These are phyloP conservation scores for Zasmidium citrigriseum DNA, from an alignment of 2,329 filamentous ascomycete species.

Conservation along the genomic window DNA sequence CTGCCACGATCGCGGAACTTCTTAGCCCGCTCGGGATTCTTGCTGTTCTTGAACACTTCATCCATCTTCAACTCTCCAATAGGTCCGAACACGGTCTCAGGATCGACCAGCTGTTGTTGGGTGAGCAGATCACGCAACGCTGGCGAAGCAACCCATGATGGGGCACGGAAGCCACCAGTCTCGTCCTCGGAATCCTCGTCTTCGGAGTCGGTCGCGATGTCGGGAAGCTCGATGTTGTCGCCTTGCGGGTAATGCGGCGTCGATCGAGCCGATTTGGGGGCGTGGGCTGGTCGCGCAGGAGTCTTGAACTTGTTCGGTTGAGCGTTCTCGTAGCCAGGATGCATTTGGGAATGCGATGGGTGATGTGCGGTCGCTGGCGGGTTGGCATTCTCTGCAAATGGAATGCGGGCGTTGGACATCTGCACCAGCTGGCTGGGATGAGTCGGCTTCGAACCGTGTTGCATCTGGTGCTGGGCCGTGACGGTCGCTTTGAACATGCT, in stretches of 20 bases:
- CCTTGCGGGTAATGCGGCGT: conserved; percentile 87
- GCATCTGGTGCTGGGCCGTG: conserved; percentile 65
- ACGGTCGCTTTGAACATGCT: conserved; percentile 66
- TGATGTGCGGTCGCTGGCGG: conserved; percentile 34
- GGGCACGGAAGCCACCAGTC: conserved; percentile 57
- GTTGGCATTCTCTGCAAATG: conserved; percentile 74
- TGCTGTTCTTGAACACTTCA: conserved; percentile 76
- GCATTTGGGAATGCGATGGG: conserved; percentile 34
- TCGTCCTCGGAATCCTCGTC: conserved; percentile 70
- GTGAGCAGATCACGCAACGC: conserved; percentile 74
- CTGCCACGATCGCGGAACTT: conserved; percentile 89
- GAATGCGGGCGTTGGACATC: conserved; percentile 83
- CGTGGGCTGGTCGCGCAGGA: conserved; percentile 57
- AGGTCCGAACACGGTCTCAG: conserved; percentile 82
- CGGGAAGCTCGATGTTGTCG: conserved; percentile 86
- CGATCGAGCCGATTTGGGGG: conserved; percentile 64
- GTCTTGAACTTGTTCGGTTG: conserved; percentile 60
- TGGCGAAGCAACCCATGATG: conserved; percentile 87
- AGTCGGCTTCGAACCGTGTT: conserved; percentile 51
- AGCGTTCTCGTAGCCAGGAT: conserved; percentile 10
- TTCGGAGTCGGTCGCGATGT: conserved; percentile 93
- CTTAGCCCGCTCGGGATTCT: conserved; percentile 80
- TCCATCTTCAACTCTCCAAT: conserved; percentile 91
- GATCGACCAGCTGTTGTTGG: conserved; percentile 82
- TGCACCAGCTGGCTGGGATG: conserved; percentile 84